Base-by-base conservation (phyloP, 1,284 basidiomycete genomes). In the Vanrija pseudolonga region DNA sequence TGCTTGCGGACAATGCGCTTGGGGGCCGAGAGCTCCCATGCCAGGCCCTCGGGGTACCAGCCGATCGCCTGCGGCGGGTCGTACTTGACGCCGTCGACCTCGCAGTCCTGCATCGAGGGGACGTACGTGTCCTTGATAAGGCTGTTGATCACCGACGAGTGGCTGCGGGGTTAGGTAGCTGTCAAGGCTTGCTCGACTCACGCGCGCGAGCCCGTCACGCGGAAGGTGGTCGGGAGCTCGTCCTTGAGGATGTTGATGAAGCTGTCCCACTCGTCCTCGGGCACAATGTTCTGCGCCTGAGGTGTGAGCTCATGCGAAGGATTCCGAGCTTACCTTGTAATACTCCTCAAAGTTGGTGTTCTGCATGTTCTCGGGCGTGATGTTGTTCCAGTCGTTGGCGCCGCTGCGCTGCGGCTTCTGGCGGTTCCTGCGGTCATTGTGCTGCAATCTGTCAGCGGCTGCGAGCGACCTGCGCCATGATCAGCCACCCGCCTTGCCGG, bases 21-120 rank as follows among this genome's bases (percentile, higher is more conserved):
- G 9, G 89, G 84, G 3, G 95, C 88, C 65, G 93, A 89, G 69
- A 98, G 84, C 69, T 97, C 90, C 96, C 96, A 99, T 18, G 90
- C 96, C 18, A 97, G 82, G 24, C 87, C 87, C 24, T 88, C 86
- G 5, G 96, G 94, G 77, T 97, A 98, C 92, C 95, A 98, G 23
- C 86, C 80, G 28, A 98, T 82, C 57, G 88, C 87, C 41, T 83
- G 81, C 0, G 95, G 94, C n/a, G 94, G 88, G 1, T 85, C 82
- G 56, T 69, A 71, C 44, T 59, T 67, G 48, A 63, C 57, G 24
- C 83, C 90, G 64, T 97, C 92, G 61, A 93, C 89, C 19, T 83
- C 80, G 54, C 90, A 84, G 53, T 85, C 80, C 53, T 81, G 84
- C 56, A 98, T 79, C 56, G 82, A 80, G 1, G 94, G 91, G 1